Evolutionary conservation across 805 yeast species (phyloP).

Genomic region (Pichia paraexigua): DNA sequence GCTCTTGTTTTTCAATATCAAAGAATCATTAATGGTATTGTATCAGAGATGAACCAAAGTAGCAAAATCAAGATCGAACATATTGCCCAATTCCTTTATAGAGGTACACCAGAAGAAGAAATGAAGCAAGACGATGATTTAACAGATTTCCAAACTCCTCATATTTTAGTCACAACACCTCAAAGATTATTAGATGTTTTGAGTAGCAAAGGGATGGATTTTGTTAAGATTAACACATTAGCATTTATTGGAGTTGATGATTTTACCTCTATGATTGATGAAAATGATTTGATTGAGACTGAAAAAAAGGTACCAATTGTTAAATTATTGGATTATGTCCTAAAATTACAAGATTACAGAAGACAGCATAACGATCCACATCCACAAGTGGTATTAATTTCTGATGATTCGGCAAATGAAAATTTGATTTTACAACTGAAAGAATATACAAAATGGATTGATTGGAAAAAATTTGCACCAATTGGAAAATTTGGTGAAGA

Average conservation of each 20-base stretch:
- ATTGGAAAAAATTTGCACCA: constrained; percentile 25
- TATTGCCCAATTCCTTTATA: constrained; percentile 26
- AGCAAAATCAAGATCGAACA: neutral
- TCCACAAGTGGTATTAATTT: constrained; percentile 25
- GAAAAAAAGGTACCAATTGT: constrained; percentile 24
- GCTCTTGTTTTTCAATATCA: constrained; percentile 22
- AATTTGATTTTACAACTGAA: constrained; percentile 44
- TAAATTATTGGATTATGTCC: constrained; percentile 25
- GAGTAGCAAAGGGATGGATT: constrained; percentile 27
- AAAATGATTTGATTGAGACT: constrained; percentile 11
- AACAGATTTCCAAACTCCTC: constrained; percentile 22
- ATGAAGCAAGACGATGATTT: constrained; percentile 18
- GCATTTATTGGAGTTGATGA: constrained; percentile 28
- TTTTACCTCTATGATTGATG: constrained; percentile 26
- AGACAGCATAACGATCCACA: constrained; percentile 26
- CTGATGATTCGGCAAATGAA: constrained; percentile 29
- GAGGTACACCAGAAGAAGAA: constrained; percentile 22
- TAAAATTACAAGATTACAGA: constrained; percentile 26
- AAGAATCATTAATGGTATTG: constrained; percentile 11
- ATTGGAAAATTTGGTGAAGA: constrained; percentile 21
- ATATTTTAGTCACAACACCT: constrained; percentile 29
- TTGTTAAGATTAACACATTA: constrained; percentile 21
- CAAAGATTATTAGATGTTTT: constrained; percentile 29
- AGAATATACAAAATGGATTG: constrained; percentile 42
- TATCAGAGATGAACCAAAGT: constrained; percentile 5